Base-by-base conservation (phyloP, 2,329 filamentous ascomycete species). In the Catunica adiposa region DNA sequence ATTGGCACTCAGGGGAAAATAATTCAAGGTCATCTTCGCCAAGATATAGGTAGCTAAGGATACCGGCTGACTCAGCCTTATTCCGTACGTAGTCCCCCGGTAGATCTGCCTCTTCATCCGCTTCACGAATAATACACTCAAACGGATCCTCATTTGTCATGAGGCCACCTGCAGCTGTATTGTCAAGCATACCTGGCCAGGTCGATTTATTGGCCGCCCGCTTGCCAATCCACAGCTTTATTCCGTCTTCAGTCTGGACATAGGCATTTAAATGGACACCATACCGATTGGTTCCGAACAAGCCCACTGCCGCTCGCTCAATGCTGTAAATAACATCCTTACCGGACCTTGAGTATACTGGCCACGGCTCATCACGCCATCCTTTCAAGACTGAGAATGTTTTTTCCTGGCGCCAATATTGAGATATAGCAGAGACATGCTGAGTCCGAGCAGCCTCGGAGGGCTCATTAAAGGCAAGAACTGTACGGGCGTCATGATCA, bases 111-210 rank as follows among this genome's bases (percentile, higher is more conserved):
- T 98, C 92, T 69, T 98, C 92, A 60, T 82, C 82, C 2, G 84
- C 83, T 69, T 98, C 92, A 55, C 90, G 80, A 20, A 96, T 76
- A 54, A 95, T 71, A 66, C 84, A 88, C 64, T 90, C 88, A 51
- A 89, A 83, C 0, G 86, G 84, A 22, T 75, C 75, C 66, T 96
- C 89, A 14, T 83, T 84, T 0, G 86, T 86, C 66, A 84, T 82
- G 61, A 97, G 82, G 0, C 70, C 78, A n/a, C 78, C 78, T 0
- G 89, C 92, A 5, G 94, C 92, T 1, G 89, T 89, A 67, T 97
- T 98, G 68, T 98, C 92, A 61, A 98, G 73, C 77, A 96, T 89
- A n/a, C 84, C 78, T 0, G 84, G 83, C 65, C 90, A 98, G 0
- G 89, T 96, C 61, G 86, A 80, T 72, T 97, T 98, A 58, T 73